Evolutionary conservation across 768 basidiomycete species (phyloP).

Genomic region (Tylopilus balloui): DNA sequence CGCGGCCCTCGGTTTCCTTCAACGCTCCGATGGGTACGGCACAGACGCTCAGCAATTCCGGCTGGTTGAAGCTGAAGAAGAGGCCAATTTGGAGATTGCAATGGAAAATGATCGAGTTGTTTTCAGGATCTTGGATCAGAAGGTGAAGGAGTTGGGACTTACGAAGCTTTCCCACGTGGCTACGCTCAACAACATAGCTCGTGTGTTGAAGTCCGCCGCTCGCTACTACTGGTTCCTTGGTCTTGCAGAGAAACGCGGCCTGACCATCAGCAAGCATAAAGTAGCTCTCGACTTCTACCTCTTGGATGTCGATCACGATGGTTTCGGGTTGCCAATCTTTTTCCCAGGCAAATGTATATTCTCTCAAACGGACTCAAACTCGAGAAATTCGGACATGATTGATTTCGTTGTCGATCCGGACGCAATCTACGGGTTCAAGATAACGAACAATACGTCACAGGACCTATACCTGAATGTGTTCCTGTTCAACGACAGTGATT

Average conservation of each 20-base stretch:
- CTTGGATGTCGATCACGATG: not conserved
- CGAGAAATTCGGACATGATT: constrained; percentile 2
- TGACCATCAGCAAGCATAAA: not conserved
- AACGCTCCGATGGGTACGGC: not conserved
- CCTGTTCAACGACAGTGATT: constrained; percentile 39
- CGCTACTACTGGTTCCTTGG: constrained; percentile 21
- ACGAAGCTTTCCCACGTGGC: not conserved
- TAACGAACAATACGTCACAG: constrained; percentile 32
- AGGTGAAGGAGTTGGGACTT: constrained; percentile 1
- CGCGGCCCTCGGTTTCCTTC: not conserved
- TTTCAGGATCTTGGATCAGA: constrained; percentile 8
- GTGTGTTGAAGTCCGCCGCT: constrained; percentile 9
- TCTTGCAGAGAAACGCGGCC: constrained; percentile 2
- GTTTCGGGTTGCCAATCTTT: not conserved
- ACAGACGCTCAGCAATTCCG: not conserved
- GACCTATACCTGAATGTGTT: constrained; percentile 40
- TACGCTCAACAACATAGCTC: not conserved
- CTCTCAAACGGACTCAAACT: not conserved
- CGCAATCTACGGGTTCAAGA: constrained; percentile 32
- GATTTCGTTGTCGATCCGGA: constrained; percentile 22
- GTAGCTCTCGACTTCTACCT: constrained; percentile 13
- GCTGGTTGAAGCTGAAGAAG: not conserved
- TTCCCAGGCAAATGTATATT: not conserved
- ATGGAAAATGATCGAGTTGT: not conserved
- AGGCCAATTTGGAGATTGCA: not conserved